A percentile compares a stretch with the other conserved stretches of the same genome.
phyloP scores from a whole-genome alignment of 768 basidiomycete genomes.

The Lactarius hengduanensis region DNA sequence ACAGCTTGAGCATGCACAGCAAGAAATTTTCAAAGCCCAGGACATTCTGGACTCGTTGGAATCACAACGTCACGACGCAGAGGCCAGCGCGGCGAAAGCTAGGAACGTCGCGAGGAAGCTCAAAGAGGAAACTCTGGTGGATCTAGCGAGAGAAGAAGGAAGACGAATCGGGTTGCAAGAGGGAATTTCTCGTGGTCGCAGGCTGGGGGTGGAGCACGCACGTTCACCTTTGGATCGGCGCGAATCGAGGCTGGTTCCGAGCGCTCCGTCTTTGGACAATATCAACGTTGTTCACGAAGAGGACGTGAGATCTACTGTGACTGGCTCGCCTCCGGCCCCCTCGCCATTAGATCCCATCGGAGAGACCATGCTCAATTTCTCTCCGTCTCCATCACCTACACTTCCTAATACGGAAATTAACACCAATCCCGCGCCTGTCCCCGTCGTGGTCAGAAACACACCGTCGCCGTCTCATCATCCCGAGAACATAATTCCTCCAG shows the following conservation, averaged over 20 bases:
- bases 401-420: constrained; percentile 7
- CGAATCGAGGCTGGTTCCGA: constrained; percentile 8
- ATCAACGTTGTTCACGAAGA: constrained; percentile 18
- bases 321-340: neutral
- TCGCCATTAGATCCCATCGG: constrained; percentile 27
- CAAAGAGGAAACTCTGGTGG: constrained; percentile 47
- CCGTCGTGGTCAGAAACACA: constrained; percentile 16
- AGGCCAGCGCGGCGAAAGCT: constrained; percentile 45
- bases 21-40: constrained; percentile 57
- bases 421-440: constrained; percentile 8
- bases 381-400: constrained; percentile 19
- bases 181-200: constrained; percentile 43
- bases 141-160: constrained; percentile 55
- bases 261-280: constrained; percentile 7
- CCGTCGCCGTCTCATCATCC: constrained; percentile 22
- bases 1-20: constrained; percentile 57
- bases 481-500: constrained; percentile 22
- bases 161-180: constrained; percentile 50
- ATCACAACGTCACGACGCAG: constrained; percentile 48
- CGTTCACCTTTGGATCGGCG: constrained; percentile 25
- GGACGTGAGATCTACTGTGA: constrained; percentile 3
- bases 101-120: constrained; percentile 47
- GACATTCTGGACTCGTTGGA: constrained; percentile 49
- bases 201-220: constrained; percentile 35
- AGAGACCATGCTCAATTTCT: constrained; percentile 27